Evolutionary conservation across 176 grass and related monocot genomes (phyloP).

Genomic region (Chrysopogon serrulatus): DNA sequence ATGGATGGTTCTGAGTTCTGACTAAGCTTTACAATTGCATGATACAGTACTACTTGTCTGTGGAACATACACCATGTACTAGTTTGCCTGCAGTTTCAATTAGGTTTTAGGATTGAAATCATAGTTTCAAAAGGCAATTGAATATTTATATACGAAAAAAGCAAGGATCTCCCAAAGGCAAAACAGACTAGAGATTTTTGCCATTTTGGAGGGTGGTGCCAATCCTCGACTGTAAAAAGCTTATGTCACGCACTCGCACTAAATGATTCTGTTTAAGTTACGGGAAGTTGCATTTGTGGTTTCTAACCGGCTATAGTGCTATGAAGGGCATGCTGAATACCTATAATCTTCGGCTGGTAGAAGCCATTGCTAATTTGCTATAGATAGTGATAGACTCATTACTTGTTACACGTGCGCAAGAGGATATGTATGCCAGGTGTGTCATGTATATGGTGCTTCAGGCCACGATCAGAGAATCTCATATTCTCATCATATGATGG

Average conservation of each 20-base stretch:
- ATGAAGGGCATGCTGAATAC: neutral
- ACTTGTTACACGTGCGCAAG: neutral
- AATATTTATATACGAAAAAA: neutral
- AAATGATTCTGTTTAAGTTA: neutral
- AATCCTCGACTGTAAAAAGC: neutral
- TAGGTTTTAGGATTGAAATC: neutral
- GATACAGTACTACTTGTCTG: neutral
- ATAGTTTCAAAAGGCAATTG: neutral
- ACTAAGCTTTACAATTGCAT: neutral
- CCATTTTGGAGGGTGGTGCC: neutral
- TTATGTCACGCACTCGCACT: neutral
- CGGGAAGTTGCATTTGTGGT: neutral
- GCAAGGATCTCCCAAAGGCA: neutral
- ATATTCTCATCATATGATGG: conserved; percentile 8
- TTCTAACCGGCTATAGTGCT: neutral
- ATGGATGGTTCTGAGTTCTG: neutral
- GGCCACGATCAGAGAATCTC: conserved; percentile 11
- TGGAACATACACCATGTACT: neutral
- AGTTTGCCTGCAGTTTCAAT: neutral
- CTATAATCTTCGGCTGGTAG: neutral
- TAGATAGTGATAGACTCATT: neutral
- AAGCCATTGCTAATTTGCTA: neutral
- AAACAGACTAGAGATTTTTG: neutral
- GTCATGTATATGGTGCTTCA: neutral
- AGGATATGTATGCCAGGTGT: conserved; percentile 15